These are phyloP conservation scores for Coemansia asiatica DNA, from an alignment of 192 early-diverging fungal genomes.

Conservation along the genomic window DNA sequence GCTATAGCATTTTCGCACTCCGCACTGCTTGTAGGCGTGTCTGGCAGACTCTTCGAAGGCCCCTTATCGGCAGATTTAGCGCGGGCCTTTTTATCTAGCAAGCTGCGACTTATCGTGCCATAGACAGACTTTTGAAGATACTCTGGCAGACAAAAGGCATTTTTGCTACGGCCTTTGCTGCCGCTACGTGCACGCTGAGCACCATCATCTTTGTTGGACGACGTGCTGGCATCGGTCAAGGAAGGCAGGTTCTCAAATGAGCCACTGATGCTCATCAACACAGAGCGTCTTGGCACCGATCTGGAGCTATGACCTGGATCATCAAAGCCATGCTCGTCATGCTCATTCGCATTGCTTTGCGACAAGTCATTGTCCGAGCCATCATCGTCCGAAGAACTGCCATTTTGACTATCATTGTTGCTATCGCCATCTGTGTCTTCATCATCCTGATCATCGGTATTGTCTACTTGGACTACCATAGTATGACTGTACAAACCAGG, in stretches of 20 bases:
- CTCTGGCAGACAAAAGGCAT: constrained; percentile 29
- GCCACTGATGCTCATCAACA: not conserved
- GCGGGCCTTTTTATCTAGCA: not conserved
- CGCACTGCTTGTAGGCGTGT: not conserved
- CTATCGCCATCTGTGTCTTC: constrained; percentile 13
- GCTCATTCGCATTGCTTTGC: no score
- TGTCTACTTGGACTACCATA: not conserved
- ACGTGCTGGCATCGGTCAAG: not conserved
- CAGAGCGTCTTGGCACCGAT: constrained; percentile 10
- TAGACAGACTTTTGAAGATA: constrained; percentile 48
- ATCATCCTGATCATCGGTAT: constrained; percentile 12
- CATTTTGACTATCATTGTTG: constrained; percentile 7
- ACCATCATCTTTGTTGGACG: not conserved
- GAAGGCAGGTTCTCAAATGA: constrained; percentile 33
- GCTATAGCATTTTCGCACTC: constrained; percentile 1
- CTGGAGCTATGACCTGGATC: not conserved
- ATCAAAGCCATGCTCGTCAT: not conserved
- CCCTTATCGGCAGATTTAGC: not conserved
- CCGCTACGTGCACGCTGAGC: not conserved
- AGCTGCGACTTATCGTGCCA: constrained; percentile 20
- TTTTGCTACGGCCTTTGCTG: constrained; percentile 11
- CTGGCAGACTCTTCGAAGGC: not conserved
- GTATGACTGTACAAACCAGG: not conserved
- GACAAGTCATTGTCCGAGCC: constrained; percentile 8
- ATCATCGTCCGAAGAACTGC: constrained; percentile 10